phyloP scores from a whole-genome alignment of 2,329 filamentous ascomycete genomes.

The Ceratocystiopsis sp. region DNA sequence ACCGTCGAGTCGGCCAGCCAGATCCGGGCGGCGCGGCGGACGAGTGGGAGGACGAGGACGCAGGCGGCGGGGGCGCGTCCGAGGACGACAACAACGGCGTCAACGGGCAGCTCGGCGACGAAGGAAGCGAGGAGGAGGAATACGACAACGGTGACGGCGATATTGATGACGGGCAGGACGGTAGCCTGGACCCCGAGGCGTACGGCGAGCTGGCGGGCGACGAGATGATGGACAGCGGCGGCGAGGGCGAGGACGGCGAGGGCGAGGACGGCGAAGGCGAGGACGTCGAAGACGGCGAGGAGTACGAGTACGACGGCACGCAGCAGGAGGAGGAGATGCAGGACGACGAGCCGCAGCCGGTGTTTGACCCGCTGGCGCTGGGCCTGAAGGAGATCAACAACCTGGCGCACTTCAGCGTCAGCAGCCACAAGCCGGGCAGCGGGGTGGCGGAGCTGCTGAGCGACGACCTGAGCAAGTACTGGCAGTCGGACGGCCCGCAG shows the following conservation, averaged over 20 bases:
- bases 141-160: not conserved
- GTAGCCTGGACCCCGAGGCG: not conserved
- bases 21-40: not conserved
- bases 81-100: conserved; percentile 6
- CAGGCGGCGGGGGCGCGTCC: not conserved
- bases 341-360: conserved; percentile 7
- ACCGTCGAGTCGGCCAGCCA: not conserved
- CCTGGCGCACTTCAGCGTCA: conserved; percentile 68
- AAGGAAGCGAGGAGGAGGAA: not conserved
- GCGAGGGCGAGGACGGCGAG: conserved; percentile 9
- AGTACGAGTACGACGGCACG: conserved; percentile 5
- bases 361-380: conserved; percentile 34
- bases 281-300: conserved; percentile 1
- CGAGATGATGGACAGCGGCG: not conserved
- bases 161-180: not conserved
- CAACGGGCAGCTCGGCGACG: conserved; percentile 4
- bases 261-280: conserved; percentile 10
- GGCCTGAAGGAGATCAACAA: conserved; percentile 72
- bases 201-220: too few relatives aligned
- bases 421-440: conserved; percentile 64
- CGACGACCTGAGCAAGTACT: conserved; percentile 57
- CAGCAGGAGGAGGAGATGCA: conserved; percentile 8
- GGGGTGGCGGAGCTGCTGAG: conserved; percentile 60
- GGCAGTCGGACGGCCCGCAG: conserved; percentile 80
- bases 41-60: not conserved